Percentiles rank a stretch among this genome's conserved stretches.
Evolutionary conservation across 805 yeast species (phyloP).

Genomic region (Candida easanensis): DNA sequence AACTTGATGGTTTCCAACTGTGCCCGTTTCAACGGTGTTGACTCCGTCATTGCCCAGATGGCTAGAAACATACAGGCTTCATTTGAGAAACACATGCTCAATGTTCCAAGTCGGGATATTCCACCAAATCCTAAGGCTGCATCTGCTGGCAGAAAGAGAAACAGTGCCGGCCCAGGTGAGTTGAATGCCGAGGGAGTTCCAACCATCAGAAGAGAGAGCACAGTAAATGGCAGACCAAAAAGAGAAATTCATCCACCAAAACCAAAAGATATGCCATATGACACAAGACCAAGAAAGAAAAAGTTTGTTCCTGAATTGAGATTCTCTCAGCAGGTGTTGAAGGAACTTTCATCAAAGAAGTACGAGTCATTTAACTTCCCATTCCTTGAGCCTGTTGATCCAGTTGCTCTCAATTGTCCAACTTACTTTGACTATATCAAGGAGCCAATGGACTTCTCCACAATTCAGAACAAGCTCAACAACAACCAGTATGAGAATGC

Average conservation of each 20-base stretch:
- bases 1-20: constrained; percentile 84
- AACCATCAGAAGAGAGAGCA: constrained; percentile 69
- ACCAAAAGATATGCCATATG: constrained; percentile 90
- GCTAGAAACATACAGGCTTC: constrained; percentile 86
- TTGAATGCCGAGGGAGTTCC: constrained; percentile 49
- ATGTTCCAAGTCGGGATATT: constrained; percentile 71
- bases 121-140: constrained; percentile 25
- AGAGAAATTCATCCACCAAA: constrained; percentile 96
- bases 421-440: constrained; percentile 82
- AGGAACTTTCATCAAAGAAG: constrained; percentile 80
- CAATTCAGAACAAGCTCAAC: constrained; percentile 73
- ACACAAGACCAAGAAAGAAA: constrained; percentile 86
- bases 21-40: constrained; percentile 78
- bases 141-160: constrained; percentile 22
- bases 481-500: constrained; percentile 88
- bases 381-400: constrained; percentile 90
- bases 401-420: constrained; percentile 90
- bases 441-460: constrained; percentile 93
- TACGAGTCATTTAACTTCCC: constrained; percentile 86
- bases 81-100: constrained; percentile 88
- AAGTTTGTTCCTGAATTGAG: constrained; percentile 86
- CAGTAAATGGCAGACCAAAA: constrained; percentile 79
- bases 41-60: constrained; percentile 84
- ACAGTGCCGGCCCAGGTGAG: constrained; percentile 29
- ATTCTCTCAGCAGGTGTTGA: constrained; percentile 77